Conservation (phyloP, 345 rosid species). For the Mangifera indica region DNA sequence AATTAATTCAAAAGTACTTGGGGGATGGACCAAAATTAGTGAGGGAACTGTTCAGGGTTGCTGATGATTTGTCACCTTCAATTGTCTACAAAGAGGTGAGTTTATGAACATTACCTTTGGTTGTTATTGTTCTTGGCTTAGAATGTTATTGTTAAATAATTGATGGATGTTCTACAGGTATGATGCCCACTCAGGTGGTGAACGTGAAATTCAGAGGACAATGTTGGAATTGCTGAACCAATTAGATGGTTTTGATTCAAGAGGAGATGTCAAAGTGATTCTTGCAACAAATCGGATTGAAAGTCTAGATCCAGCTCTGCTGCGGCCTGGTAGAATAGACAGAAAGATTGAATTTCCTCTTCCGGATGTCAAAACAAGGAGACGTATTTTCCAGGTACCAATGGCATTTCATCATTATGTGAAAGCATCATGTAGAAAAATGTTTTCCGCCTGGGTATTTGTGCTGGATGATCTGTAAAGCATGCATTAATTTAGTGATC, state of each 20-base stretch:
- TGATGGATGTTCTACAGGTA: slow-evolving; percentile 42
- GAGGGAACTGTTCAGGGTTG: slow-evolving; percentile 94
- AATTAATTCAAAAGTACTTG: slow-evolving; percentile 90
- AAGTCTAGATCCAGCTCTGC: slow-evolving; percentile 95
- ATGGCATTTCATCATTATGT: background rate
- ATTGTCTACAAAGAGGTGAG: slow-evolving; percentile 92
- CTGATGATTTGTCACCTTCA: slow-evolving; percentile 92
- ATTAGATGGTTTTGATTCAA: slow-evolving; percentile 93
- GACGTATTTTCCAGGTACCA: slow-evolving; percentile 91
- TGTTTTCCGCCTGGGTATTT: background rate
- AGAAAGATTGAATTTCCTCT: slow-evolving; percentile 97
- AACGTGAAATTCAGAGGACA: slow-evolving; percentile 97
- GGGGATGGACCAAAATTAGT: slow-evolving; percentile 97
- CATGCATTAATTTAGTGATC: background rate
- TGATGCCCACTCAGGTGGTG: slow-evolving; percentile 96
- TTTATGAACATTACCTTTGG: slow-evolving; percentile 6
- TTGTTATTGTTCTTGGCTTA: background rate
- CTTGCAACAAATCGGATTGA: slow-evolving; percentile 95
- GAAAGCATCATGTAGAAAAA: background rate
- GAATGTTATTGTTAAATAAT: background rate
- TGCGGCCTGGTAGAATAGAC: slow-evolving; percentile 94
- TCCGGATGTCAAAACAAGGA: slow-evolving; percentile 97
- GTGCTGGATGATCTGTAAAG: background rate
- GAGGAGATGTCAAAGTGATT: slow-evolving; percentile 97
- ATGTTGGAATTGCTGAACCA: slow-evolving; percentile 96